phyloP scores from a whole-genome alignment of 805 yeast genomes.

The Kluyveromyces dobzhanskii region DNA sequence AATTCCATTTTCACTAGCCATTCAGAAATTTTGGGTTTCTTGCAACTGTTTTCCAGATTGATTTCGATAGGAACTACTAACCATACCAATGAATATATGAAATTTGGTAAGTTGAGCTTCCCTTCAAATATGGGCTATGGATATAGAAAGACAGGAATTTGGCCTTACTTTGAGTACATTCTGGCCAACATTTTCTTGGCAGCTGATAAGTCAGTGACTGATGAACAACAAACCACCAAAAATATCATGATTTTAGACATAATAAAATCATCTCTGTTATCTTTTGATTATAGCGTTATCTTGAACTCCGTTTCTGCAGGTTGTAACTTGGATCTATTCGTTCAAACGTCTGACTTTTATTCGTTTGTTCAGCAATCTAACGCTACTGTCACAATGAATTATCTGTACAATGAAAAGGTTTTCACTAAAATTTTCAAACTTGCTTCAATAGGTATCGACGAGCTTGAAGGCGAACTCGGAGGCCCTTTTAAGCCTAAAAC shows the following conservation, averaged over 20 bases:
- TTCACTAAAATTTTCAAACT: conserved; percentile 49
- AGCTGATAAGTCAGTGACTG: conserved; percentile 29
- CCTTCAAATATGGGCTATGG: conserved; percentile 57
- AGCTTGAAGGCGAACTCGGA: conserved; percentile 24
- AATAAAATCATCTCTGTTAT: conserved; percentile 38
- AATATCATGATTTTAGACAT: conserved; percentile 48
- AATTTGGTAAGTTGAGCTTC: conserved; percentile 41
- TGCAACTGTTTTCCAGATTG: conserved; percentile 42
- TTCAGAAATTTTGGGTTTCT: conserved; percentile 54
- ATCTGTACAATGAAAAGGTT: conserved; percentile 51
- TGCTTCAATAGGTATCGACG: conserved; percentile 53
- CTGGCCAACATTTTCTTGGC: conserved; percentile 57
- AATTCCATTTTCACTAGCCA: conserved; percentile 40
- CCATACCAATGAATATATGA: conserved; percentile 17
- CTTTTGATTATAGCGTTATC: conserved; percentile 46
- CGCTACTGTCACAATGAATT: conserved; percentile 54
- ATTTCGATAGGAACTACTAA: conserved; percentile 26
- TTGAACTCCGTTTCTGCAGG: conserved; percentile 44
- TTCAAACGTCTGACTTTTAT: conserved; percentile 36
- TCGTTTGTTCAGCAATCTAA: conserved; percentile 59
- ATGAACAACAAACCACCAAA: conserved; percentile 33
- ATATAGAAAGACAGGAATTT: conserved; percentile 57
- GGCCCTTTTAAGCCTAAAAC: conserved; percentile 20
- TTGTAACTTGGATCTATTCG: conserved; percentile 42
- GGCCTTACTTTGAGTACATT: conserved; percentile 74